Evolutionary conservation across 2,329 filamentous ascomycete genomes (phyloP).

Genomic region (Orbilia ellipsospora): DNA sequence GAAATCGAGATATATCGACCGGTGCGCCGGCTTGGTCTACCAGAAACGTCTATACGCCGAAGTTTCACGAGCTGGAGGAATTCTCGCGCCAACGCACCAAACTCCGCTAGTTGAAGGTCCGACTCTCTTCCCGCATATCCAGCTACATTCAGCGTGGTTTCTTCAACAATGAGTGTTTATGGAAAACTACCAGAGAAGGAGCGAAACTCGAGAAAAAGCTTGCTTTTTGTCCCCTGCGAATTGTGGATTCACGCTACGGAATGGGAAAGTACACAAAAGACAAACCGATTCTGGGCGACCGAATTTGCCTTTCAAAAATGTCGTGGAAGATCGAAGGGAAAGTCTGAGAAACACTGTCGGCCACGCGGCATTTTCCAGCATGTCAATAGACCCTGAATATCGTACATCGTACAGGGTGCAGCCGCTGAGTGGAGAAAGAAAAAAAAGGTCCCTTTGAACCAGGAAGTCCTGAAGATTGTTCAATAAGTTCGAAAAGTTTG

Average conservation of each 20-base stretch:
- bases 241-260: not conserved
- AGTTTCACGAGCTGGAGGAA: not conserved
- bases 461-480: not conserved
- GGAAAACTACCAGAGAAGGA: not conserved
- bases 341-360: not conserved
- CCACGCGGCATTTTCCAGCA: constrained; percentile 8
- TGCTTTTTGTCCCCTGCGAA: not conserved
- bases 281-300: constrained; percentile 6
- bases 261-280: constrained; percentile 14
- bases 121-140: not conserved
- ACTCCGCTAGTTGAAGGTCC: not conserved
- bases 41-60: too few species aligned
- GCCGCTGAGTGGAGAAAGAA: not conserved
- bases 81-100: not conserved
- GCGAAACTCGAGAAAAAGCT: not conserved
- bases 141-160: not conserved
- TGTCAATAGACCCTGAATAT: constrained; percentile 10
- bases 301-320: not conserved
- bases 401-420: constrained; percentile 3
- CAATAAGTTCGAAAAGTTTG: too few species aligned
- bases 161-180: not conserved
- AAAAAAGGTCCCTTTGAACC: not conserved
- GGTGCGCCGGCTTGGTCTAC: too few species aligned
- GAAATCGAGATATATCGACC: too few species aligned
- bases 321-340: not conserved